These are phyloP conservation scores for Talaromyces atroroseus DNA, from an alignment of 2,329 filamentous ascomycete genomes.

Conservation along the genomic window DNA sequence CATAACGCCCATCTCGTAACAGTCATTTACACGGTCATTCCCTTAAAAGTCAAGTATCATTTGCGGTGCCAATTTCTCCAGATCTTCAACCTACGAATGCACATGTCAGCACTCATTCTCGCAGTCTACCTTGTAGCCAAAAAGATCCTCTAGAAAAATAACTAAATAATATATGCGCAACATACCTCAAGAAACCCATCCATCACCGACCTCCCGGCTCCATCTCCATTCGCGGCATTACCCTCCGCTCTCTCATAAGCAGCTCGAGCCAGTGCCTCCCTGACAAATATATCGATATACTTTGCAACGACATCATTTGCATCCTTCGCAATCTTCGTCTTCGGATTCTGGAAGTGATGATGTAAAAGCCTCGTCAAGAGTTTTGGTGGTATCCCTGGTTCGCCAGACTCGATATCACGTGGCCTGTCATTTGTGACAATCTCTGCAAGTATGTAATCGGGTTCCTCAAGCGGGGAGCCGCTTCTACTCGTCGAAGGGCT, in stretches of 20 bases:
- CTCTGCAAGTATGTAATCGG: constrained; percentile 46
- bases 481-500: constrained; percentile 17
- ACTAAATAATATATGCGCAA: constrained; percentile 16
- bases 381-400: constrained; percentile 60
- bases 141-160: background rate
- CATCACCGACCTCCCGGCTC: constrained; percentile 29
- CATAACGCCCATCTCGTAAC: constrained; percentile 2
- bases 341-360: constrained; percentile 66
- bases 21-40: background rate
- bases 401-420: constrained; percentile 28
- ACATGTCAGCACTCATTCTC: background rate
- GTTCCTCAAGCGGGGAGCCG: constrained; percentile 30
- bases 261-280: constrained; percentile 78
- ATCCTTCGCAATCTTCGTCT: constrained; percentile 68
- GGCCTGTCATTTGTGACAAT: constrained; percentile 27
- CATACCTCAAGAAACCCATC: constrained; percentile 69
- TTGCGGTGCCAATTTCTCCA: constrained; percentile 83
- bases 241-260: constrained; percentile 58
- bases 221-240: constrained; percentile 19
- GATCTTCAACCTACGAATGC: constrained; percentile 64
- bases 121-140: background rate
- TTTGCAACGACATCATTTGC: constrained; percentile 71
- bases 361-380: constrained; percentile 72
- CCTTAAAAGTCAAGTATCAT: constrained; percentile 73
- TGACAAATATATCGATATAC: constrained; percentile 87